Base-by-base conservation (phyloP, 208 protist species). In the Strigomonas culicis region DNA sequence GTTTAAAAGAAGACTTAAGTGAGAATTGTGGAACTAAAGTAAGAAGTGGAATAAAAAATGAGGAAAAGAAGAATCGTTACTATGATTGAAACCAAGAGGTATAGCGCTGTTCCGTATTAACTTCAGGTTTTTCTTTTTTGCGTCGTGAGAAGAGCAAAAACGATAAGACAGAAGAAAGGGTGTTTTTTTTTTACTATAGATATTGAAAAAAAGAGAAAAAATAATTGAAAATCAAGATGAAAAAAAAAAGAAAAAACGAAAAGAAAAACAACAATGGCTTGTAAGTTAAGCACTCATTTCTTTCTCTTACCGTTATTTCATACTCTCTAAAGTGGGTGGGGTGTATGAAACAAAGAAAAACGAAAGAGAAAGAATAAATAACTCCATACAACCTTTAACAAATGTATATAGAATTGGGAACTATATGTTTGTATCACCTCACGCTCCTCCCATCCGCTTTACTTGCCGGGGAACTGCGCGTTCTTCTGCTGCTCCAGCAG, bases 401-500 rank as follows among this genome's bases (percentile, higher is more conserved):
- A 47, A 21, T 47, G 41, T 47, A 21, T 21, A 19, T 47, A 47
- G 41, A 21, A 47, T 13, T 47, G 19, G 41, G 13, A 47, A 47
- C 41, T 21, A 21, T 47, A 47, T 47, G 19, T 21, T 21, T 21
- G 41, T 47, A 30, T 30, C 49, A 13, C n/a, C 27, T 55, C 24
- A 24, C 49, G 10, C n/a, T 27, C 49, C 24, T 21, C n/a, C n/a
- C n/a, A n/a, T n/a, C n/a, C n/a, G n/a, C 21, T 36, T 86, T 92
- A 93, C 78, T 89, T 93, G 49, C 82, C 70, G 15, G 88, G 86
- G 82, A 90, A 92, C 80, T 94, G 90, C 63, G 86, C 87, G 57
- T 91, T 90, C 86, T 94, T 94, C 82, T 96, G 88, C 85, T 95
- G 87, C 81, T 94, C 86, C 46, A 96, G 84, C 50, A 94, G 84